Evolutionary conservation across 306 rosid species (phyloP), one percentile per base, ranked within the genome.

Genomic region (Vachellia collinsii): DNA sequence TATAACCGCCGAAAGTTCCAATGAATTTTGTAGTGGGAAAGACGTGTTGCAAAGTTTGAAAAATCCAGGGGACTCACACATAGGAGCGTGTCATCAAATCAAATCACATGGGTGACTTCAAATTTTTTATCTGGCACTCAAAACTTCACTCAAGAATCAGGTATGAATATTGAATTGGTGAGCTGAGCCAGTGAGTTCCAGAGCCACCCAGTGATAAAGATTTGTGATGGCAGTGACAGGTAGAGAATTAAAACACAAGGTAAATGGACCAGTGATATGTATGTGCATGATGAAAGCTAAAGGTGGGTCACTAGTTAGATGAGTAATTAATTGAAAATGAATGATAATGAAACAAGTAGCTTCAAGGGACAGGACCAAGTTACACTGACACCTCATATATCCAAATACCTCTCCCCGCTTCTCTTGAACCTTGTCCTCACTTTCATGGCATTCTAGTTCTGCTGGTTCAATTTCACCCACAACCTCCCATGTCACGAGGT

Each of bases 301-400:
- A 19, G 79, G 82, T 79, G 83, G 86, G 80, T 56, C 61, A 73
- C 6, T 43, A 5, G 83, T 74, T 74, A 59, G 76, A 43, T 54
- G 70, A 71, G 78, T 77, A 70, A 70, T 70, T 77, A 51, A 73
- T 74, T 78, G 77, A 73, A 66, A 83, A 78, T 14, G 75, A 72
- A 83, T 13, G 56, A 61, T 46, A 56, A 73, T 72, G 54, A 83
- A 78, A 66, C 76, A 38, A 66, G 74, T 50, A 54, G 59, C 42
- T 61, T 47, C 51, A 61, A 8, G 22, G 16, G 54, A 22, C 77
- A 56, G 25, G 70, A 34, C 65, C 37, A 58, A 20, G 36, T 58
- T 22, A 22, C 46, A 22, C 59, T 46, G 20, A 12, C 63, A 20
- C 22, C 67, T 69, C 51, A 8, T 11, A 46, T 47, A 47, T 79